Percentiles rank a stretch among this genome's conserved stretches.
phyloP scores from a whole-genome alignment of 257 asterid species.

The Salvia rosmarinus region DNA sequence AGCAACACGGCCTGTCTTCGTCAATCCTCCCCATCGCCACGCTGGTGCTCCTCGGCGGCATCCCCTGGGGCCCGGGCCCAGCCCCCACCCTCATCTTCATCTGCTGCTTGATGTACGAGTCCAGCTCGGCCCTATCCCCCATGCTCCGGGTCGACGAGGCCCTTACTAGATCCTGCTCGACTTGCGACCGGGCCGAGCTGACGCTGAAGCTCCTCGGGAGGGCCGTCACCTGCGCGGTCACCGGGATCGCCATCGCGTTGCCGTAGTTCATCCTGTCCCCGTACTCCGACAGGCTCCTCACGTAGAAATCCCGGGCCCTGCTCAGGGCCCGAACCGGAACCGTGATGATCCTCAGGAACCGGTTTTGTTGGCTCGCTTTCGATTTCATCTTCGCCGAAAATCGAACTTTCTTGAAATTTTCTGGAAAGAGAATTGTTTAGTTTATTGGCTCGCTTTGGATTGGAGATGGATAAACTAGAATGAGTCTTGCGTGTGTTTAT shows the following conservation, averaged over 20 bases:
- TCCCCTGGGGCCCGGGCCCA: constrained; percentile 17
- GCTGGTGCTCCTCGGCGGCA: constrained; percentile 68
- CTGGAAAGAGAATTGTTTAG: not conserved
- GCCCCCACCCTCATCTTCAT: constrained; percentile 7
- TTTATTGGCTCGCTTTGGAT: not conserved
- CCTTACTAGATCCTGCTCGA: constrained; percentile 60
- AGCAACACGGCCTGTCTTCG: constrained; percentile 60
- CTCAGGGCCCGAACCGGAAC: constrained; percentile 50
- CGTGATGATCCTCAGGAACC: constrained; percentile 52
- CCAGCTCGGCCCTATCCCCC: constrained; percentile 34
- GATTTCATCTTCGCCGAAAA: constrained; percentile 41
- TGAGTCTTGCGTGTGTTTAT: not conserved
- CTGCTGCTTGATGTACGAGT: constrained; percentile 36
- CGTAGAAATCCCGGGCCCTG: constrained; percentile 51
- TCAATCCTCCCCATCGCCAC: constrained; percentile 83
- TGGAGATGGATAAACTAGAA: not conserved
- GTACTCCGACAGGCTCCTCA: constrained; percentile 45
- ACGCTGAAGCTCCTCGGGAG: constrained; percentile 62
- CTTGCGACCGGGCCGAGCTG: constrained; percentile 39
- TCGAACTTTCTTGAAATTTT: not conserved
- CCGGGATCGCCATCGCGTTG: constrained; percentile 31
- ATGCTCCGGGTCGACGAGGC: constrained; percentile 55
- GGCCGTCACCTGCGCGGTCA: constrained; percentile 30
- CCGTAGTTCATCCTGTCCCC: constrained; percentile 40
- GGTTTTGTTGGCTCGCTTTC: constrained; percentile 49